Conservation (phyloP, 148 eudicot genomes). For the Chenopodium quinoa region DNA sequence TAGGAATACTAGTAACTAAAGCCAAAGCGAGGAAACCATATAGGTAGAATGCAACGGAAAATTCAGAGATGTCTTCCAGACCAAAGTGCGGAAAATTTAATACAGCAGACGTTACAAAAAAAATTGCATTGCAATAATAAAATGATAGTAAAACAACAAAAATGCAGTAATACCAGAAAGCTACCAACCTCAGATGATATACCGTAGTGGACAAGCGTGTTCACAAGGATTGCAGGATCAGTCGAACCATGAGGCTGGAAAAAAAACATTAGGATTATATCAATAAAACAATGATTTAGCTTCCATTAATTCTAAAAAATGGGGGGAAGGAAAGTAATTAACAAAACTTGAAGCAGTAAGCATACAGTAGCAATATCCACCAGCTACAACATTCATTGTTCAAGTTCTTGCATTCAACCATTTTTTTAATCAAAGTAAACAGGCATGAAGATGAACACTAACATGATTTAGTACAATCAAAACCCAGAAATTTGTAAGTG, state of each 20-base stretch:
- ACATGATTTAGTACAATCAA: not conserved
- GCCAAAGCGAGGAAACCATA: not conserved
- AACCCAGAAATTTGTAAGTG: not conserved
- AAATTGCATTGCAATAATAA: not conserved
- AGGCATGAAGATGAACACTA: not conserved
- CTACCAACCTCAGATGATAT: slow-evolving; percentile 19
- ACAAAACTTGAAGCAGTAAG: not conserved
- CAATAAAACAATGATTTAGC: not conserved
- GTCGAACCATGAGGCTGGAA: slow-evolving; percentile 26
- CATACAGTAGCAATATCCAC: not conserved
- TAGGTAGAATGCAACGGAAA: not conserved
- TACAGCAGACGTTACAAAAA: not conserved
- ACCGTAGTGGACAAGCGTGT: slow-evolving; percentile 24
- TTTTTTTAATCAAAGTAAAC: not conserved
- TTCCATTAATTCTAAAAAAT: not conserved
- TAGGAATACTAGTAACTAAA: not conserved
- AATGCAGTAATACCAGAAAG: not conserved
- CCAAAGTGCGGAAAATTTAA: not conserved
- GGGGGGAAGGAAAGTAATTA: not conserved
- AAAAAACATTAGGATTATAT: not conserved
- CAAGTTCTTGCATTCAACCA: not conserved
- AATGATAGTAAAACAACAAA: not conserved
- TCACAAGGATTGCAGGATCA: slow-evolving; percentile 15
- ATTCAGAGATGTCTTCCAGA: not conserved
- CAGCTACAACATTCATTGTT: not conserved